phyloP scores from a whole-genome alignment of 106 monocot genomes.

The Alisma plantagoaquatica region DNA sequence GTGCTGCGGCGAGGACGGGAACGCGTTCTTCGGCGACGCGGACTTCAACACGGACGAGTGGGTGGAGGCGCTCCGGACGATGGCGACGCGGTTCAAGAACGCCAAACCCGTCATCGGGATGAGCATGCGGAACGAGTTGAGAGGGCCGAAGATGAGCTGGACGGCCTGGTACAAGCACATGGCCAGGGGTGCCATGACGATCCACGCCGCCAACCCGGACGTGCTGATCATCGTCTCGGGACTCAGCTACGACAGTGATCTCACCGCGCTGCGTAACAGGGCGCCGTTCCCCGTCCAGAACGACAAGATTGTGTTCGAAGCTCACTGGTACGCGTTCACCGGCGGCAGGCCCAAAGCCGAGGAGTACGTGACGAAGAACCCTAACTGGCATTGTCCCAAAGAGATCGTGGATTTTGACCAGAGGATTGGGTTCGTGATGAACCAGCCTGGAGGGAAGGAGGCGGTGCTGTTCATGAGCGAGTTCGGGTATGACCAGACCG shows the following conservation, averaged over 20 bases:
- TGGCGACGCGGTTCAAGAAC: conserved; percentile 18
- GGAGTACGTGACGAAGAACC: conserved; percentile 18
- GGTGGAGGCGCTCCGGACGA: conserved; percentile 20
- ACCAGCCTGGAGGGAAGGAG: neutral
- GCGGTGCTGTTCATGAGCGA: conserved; percentile 31
- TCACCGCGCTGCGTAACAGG: conserved; percentile 14
- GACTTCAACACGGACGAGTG: conserved; percentile 35
- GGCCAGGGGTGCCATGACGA: conserved; percentile 7
- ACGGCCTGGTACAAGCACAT: conserved; percentile 17
- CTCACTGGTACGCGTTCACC: conserved; percentile 31
- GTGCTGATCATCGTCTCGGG: too few species aligned
- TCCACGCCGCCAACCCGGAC: conserved; percentile 30
- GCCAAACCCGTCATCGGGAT: conserved; percentile 15
- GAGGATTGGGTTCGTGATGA: conserved; percentile 19
- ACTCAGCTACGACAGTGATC: conserved; percentile 32
- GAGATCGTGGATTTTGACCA: conserved; percentile 9
- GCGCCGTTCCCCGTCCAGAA: neutral
- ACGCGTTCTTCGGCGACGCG: conserved; percentile 43
- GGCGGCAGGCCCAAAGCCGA: too few species aligned
- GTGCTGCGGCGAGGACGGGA: conserved; percentile 38
- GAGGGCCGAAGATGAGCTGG: conserved; percentile 11
- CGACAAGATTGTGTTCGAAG: conserved; percentile 31
- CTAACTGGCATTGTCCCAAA: conserved; percentile 7
- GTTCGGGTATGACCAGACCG: conserved; percentile 26
- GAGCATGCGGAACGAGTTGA: conserved; percentile 38